Evolutionary conservation across 2,329 filamentous ascomycete species (phyloP).

Genomic region (Onygenales sp.): DNA sequence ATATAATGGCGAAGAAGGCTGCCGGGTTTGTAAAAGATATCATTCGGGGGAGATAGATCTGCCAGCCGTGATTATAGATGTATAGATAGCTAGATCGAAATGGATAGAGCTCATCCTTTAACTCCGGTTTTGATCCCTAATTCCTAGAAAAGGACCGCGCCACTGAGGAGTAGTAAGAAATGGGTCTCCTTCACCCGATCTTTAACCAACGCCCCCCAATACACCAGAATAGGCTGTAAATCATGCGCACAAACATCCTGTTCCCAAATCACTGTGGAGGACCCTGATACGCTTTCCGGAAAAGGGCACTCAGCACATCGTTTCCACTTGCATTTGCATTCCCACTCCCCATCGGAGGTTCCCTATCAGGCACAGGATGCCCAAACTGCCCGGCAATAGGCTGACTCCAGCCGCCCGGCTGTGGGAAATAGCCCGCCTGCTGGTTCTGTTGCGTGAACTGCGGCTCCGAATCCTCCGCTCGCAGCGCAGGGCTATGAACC

Average conservation of each 20-base stretch:
- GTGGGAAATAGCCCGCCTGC: background rate
- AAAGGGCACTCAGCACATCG: slow-evolving; percentile 34
- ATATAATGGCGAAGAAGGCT: slow-evolving; percentile 43
- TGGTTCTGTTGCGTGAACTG: slow-evolving; percentile 6
- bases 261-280: background rate
- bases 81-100: background rate
- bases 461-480: slow-evolving; percentile 6
- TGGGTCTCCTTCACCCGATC: too few relatives aligned
- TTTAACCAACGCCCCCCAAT: too few relatives aligned
- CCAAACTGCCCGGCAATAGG: too few relatives aligned
- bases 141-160: too few relatives aligned
- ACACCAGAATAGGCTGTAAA: too few relatives aligned
- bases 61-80: slow-evolving; percentile 1
- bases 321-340: slow-evolving; percentile 7
- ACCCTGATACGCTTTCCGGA: slow-evolving; percentile 30
- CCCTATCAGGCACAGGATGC: background rate
- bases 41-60: slow-evolving; percentile 4
- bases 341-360: background rate
- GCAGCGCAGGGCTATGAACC: slow-evolving; percentile 29
- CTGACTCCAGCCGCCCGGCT: background rate
- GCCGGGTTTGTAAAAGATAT: slow-evolving; percentile 39
- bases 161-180: too few relatives aligned
- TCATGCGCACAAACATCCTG: slow-evolving; percentile 8
- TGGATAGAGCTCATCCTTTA: background rate
- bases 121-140: slow-evolving; percentile 2